Base-by-base conservation (phyloP, 75 land plant genomes). In the Picea glauca region DNA sequence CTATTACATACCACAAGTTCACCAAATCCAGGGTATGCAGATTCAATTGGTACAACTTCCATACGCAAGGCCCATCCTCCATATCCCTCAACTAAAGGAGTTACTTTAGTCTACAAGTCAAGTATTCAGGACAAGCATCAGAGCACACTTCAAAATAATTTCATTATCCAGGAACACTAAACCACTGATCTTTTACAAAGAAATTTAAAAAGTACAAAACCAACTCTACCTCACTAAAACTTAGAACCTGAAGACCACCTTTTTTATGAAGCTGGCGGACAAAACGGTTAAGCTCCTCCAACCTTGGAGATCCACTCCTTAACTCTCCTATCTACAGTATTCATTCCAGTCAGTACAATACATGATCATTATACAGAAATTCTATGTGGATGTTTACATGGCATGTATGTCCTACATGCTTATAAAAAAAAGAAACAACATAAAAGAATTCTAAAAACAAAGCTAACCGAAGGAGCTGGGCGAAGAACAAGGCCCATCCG, bases 1-100 rank as follows among this genome's bases (percentile, higher is more conserved):
- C 73, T 31, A 43, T 66, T 30, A 87, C 91, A 91, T 87, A 98
- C 99, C 81, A 98, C 96, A 80, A 98, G 92, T 79, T 98, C 96
- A 20, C 99, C 99, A 83, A 84, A 98, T 58, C 99, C 99, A 73
- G 99, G 99, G 79, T 98, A 98, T 75, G 99, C 99, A 76, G 99
- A 98, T 79, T 98, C 99, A 75, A 98, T 91, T 14, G 99, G 99
- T 50, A 98, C 99, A 68, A 98, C 97, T 82, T 98, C 99, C 96
- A 95, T 82, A 12, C 99, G 87, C 31, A 98, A 85, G 43, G 96
- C 99, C 92, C 98, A 98, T 56, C 99, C 99, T 46, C 99, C 98
- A 82, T 95, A 98, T 46, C 99, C 99, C 87, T 98, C 99, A 26
- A 98, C 96, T 66, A 98, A 84, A 30, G 99, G 98, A 35, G 99